Percentiles rank a stretch among this genome's conserved stretches.
Conservation (phyloP, 75 land plant species). For the Selaginella moellendorffii region DNA sequence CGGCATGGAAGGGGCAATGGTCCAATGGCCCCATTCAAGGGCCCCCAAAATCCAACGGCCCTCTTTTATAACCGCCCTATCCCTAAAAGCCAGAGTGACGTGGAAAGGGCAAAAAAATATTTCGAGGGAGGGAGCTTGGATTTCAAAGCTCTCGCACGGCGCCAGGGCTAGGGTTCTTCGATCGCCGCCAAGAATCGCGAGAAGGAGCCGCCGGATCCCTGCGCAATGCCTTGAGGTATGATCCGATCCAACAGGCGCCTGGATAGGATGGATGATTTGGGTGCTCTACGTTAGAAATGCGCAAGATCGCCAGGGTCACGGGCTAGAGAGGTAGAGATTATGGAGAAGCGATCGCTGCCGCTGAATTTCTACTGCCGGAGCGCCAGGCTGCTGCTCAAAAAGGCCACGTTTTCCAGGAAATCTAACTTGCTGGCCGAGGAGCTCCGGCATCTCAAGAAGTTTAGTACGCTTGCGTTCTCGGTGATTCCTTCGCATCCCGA, state of each 20-base stretch:
- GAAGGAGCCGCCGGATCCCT: too few species aligned
- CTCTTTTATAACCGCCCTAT: background rate
- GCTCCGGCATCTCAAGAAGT: constrained; percentile 20
- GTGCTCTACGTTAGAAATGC: too few species aligned
- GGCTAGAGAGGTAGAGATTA: background rate
- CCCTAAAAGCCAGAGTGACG: background rate
- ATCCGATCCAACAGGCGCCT: too few species aligned
- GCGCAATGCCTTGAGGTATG: too few species aligned
- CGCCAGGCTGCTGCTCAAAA: constrained; percentile 21
- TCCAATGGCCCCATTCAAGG: background rate
- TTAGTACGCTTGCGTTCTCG: constrained; percentile 11
- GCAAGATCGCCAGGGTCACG: too few species aligned
- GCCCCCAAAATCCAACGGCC: background rate
- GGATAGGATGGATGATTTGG: too few species aligned
- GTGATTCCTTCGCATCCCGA: constrained; percentile 28
- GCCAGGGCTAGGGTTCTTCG: too few species aligned
- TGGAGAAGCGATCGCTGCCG: constrained; percentile 12
- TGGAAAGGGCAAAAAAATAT: background rate
- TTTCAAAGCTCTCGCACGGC: too few species aligned
- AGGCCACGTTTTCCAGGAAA: constrained; percentile 19
- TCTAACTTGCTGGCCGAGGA: constrained; percentile 17
- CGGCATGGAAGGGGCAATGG: background rate
- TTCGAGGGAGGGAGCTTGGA: background rate
- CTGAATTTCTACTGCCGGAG: constrained; percentile 31
- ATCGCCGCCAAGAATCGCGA: too few species aligned